Conservation (phyloP, 345 rosid genomes). For the Hibiscus syriacus region DNA sequence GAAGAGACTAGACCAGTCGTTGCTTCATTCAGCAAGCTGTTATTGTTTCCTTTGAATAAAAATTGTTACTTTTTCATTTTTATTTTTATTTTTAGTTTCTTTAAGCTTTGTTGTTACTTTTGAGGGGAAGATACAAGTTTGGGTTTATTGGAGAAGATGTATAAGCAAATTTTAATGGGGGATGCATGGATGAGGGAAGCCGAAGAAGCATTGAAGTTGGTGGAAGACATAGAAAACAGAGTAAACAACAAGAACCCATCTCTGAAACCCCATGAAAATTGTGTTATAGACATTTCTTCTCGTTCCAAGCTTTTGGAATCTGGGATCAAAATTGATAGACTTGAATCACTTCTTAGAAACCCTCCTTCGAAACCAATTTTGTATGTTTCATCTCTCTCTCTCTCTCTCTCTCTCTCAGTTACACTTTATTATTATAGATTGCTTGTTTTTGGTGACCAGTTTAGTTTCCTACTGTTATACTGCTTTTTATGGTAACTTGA, state of each 20-base stretch:
- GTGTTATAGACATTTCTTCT: constrained; percentile 18
- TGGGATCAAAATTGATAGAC: constrained; percentile 52
- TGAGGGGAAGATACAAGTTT: neutral
- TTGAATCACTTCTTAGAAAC: constrained; percentile 47
- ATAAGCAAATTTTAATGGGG: constrained; percentile 8
- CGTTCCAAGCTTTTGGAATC: constrained; percentile 38
- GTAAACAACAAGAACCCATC: constrained; percentile 14
- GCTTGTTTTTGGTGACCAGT: neutral
- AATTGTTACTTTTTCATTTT: neutral
- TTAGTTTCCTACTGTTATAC: too few relatives aligned
- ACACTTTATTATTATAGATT: neutral
- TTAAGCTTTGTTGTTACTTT: neutral
- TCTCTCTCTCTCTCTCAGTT: neutral
- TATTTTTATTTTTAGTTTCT: too few relatives aligned
- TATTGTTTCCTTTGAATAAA: neutral
- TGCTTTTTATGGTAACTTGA: too few relatives aligned
- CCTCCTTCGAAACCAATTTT: constrained; percentile 47
- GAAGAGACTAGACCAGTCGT: neutral
- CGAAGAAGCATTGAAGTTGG: constrained; percentile 28
- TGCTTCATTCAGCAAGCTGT: neutral
- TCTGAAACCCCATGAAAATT: neutral
- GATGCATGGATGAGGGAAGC: constrained; percentile 60
- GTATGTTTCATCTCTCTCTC: constrained; percentile 19
- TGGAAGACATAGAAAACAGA: constrained; percentile 35
- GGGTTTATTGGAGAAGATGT: constrained; percentile 5